Evolutionary conservation across 2,329 filamentous ascomycete genomes (phyloP), one percentile per base, ranked within the genome.

Genomic region (Calonectria montana): DNA sequence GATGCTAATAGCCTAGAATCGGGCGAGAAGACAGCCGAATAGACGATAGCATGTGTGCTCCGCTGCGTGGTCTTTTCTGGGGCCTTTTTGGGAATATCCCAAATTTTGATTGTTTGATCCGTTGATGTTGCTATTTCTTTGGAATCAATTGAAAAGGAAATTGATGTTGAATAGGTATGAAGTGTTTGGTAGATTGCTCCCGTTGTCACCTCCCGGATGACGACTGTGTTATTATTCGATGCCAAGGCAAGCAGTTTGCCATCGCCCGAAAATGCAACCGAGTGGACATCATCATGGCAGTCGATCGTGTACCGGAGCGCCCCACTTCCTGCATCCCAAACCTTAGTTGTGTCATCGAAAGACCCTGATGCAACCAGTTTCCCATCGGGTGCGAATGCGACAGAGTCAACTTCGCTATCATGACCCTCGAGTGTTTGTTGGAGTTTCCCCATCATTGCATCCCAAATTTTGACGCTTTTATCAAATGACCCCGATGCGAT

Each of bases 211-310:
- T 50, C 25, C 47, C 47, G 29, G 4, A 50, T 10, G 1, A 29
- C 25, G 13, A 50, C 15, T 8, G 47, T 48, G 3, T 10, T n/a
- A 7, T 50, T 25, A 12, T 7, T 18, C 12, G 25, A 50, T 29
- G 25, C 13, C 3, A 25, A 50, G 2, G 27, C 47, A 3, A 50
- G 15, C 25, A 29, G 13, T 1, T 15, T 27, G 27, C 27, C 47
- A 8, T 9, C n/a, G 2, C 15, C 7, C 4, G 25, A 50, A 18
- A 50, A 29, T 5, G 47, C 47, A 6, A 50, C 21, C 7, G 21
- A 48, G n/a, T n/a, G 7, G n/a, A 23, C 8, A 4, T 3, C 2
- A 3, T 2, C 3, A 18, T 2, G 4, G 21, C 3, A 25, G 2
- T 48, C 10, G 21, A 48, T 15, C 1, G 21, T 48, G 21, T 6